Base-by-base conservation (phyloP, 2,329 filamentous ascomycete genomes). In the Lanzia echinophila region DNA sequence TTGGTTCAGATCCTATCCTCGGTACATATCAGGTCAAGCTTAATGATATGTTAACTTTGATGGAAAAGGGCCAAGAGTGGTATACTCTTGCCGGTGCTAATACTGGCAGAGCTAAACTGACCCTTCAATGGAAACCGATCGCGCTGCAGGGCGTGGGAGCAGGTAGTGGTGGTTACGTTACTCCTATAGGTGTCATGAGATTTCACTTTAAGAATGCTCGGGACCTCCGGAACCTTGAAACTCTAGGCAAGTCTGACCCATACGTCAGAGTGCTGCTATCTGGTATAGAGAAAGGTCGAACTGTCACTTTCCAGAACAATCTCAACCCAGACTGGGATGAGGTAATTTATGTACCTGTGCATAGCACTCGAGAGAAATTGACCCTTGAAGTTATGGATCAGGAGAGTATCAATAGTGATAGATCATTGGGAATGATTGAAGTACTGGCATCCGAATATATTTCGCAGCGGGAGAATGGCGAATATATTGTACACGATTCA, bases 241-340 rank as follows among this genome's bases (percentile, higher is more conserved):
- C 90, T 2, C 82, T 99, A 70, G 94, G 94, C 71, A 97, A 97
- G 72, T 97, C 94, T 1, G 95, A 99, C 70, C 90, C 94, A 0
- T 99, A 99, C 65, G 88, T 85, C 20, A 86, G 92, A 41, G 87
- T 97, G 1, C 72, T 96, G 50, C 79, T 96, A 7, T 96, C 91
- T 46, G 92, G 94, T 44, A 84, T 97, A 54, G 87, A 94, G 67
- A 95, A 92, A 70, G 90, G 82, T 10, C 84, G 91, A 55, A 97
- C 94, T 2, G 94, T 99, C 48, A 97, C 92, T 0, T 96, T 94
- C 76, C 85, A 90, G 68, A 99, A 96, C 72, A 95, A 96, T 58
- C 82, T 99, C 55, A 90, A 95, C 68, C 94, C 94, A 2, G 87
- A 94, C 50, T 99, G 88, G 85, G 90, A 99, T 65, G 94, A 99